Base-by-base conservation (phyloP, 352 stramenopile genomes). In the Phytophthora fragariae region DNA sequence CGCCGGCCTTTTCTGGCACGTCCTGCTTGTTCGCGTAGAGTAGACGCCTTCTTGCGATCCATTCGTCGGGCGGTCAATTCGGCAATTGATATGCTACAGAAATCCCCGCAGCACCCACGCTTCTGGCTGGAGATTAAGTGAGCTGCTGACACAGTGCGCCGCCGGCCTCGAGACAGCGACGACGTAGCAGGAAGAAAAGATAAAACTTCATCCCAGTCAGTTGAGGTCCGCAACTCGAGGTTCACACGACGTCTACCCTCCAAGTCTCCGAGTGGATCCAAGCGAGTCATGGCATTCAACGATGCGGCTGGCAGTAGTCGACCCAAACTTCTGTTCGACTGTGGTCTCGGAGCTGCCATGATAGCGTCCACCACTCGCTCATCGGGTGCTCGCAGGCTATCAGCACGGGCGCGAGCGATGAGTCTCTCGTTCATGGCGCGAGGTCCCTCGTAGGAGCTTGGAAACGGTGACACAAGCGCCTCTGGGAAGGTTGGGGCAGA, bases 41-140 rank as follows among this genome's bases (percentile, higher is more conserved):
- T 70, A 1, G 58, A 46, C 19, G 62, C 58, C 56, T 84, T 83
- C 56, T 81, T 83, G 21, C 58, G 62, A 19, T 80, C 69, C 62
- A 93, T 67, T 37, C 85, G 72, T 33, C 78, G 85, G 7, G 73
- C 56, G 11, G 82, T 75, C 41, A 88, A 78, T 9, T 79, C 68
- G 3, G 67, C 60, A n/a, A 84, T 70, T 1, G 82, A 79, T 12
- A 91, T 61, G 17, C 81, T 70, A 33, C 88, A 95, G 47, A 87
- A 92, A 56, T 95, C 88, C 11, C 88, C 88, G 12, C 77, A 84
- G 50, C 88, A 95, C 14, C 88, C 88, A 50, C 75, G 77, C 63
- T 91, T 92, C 44, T 95, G 88, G 58, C 88, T 95, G 12, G 84
- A 95, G 15, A 85, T 75, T 6, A 95, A 70, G 52, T 93, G 85